Percentiles rank a stretch among this genome's conserved stretches.
Conservation (phyloP, 2,329 filamentous ascomycete species). For the Colletotrichum somersetense region DNA sequence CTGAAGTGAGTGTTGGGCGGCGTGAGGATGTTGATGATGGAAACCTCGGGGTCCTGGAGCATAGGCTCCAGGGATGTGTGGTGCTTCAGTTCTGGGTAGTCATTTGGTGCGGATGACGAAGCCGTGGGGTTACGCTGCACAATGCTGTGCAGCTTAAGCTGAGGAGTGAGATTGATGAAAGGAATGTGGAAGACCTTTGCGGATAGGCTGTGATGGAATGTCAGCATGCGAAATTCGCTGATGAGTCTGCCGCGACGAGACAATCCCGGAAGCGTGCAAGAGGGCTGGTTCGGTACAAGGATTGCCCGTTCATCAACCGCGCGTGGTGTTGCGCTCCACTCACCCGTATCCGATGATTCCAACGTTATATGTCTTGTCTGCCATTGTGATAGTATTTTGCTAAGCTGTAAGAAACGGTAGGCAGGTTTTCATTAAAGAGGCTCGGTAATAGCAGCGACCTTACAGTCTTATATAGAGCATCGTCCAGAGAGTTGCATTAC, state of each 20-base stretch:
- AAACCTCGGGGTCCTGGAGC: slow-evolving; percentile 73
- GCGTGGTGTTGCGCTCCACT: slow-evolving; percentile 41
- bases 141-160: slow-evolving; percentile 78
- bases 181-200: slow-evolving; percentile 90
- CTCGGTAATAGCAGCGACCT: background rate
- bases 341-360: slow-evolving; percentile 66
- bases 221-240: slow-evolving; percentile 35
- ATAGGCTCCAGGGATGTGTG: slow-evolving; percentile 73
- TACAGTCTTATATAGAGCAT: slow-evolving; percentile 33
- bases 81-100: slow-evolving; percentile 74
- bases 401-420: background rate
- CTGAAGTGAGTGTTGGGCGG: slow-evolving; percentile 78
- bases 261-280: slow-evolving; percentile 14
- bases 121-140: slow-evolving; percentile 78
- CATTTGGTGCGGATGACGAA: slow-evolving; percentile 77
- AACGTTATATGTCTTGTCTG: slow-evolving; percentile 60
- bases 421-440: background rate
- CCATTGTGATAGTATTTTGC: slow-evolving; percentile 19
- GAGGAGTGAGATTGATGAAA: slow-evolving; percentile 74
- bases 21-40: slow-evolving; percentile 79
- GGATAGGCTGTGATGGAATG: slow-evolving; percentile 58
- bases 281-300: slow-evolving; percentile 15
- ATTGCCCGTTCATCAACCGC: slow-evolving; percentile 1
- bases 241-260: background rate
- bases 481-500: slow-evolving; percentile 21